Base-by-base conservation (phyloP, 2,329 filamentous ascomycete genomes). In the Plectosphaerella sp. region DNA sequence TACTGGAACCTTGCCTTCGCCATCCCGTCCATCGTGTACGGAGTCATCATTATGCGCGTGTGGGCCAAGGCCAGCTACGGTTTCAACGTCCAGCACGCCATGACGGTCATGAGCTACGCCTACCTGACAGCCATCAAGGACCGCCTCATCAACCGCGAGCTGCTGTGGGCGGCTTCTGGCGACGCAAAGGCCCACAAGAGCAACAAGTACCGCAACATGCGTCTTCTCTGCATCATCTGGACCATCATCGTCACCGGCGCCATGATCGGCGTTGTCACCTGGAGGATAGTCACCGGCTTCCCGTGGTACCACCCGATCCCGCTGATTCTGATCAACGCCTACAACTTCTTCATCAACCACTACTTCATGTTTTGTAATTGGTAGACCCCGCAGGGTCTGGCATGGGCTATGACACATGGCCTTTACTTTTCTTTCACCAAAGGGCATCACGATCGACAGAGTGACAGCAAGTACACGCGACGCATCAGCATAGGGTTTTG, bases 1-100 rank as follows among this genome's bases (percentile, higher is more conserved):
- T 73, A 70, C 59, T 73, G 71, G 63, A 73, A 72, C 59, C 62
- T 73, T n/a, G 68, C 70, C 5, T 73, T 73, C 52, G 71, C 70
- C 16, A 60, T 72, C 8, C 71, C 71, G 1, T 71, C 65, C 4
- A 64, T 73, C 48, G 45, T 72, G 16, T 72, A 72, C 57, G 68
- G 67, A 18, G 58, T 70, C 15, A 52, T 72, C 14, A 58, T 69
- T n/a, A 68, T 72, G 52, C 65, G 69, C 4, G 63, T 66, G 52
- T 73, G 71, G 70, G 61, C 68, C 48, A 71, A 70, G 56, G 68
- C 68, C 41, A 59, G 61, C 22, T 73, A 72, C 57, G 69, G 68
- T 15, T 66, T 73, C 58, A 69, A 70, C 52, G 71, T 72, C n/a
- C 71, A 73, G 59, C 68, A 72, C 59, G 58, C 67, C 52, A 68